These are phyloP conservation scores for Sutorius eximius DNA, from an alignment of 1,284 basidiomycete species.

Conservation along the genomic window DNA sequence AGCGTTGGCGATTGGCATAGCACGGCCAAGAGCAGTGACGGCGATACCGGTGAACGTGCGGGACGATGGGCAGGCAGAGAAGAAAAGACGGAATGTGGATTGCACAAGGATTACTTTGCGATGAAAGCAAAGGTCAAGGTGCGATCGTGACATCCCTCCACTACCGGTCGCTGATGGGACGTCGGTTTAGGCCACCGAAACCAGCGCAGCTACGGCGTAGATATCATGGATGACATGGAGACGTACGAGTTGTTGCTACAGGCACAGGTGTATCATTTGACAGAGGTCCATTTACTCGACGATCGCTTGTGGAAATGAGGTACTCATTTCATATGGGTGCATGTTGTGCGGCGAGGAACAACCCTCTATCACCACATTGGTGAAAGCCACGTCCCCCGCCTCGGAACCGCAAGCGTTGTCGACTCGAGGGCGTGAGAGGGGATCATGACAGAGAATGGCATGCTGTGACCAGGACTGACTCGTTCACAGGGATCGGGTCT, in stretches of 20 bases:
- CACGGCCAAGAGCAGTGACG: constrained; percentile 70
- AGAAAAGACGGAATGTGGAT: constrained; percentile 93
- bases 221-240: neutral
- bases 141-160: neutral
- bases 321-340: neutral
- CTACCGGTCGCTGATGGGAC: neutral
- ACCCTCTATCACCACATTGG: neutral
- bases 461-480: too few relatives aligned
- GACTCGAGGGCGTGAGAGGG: neutral
- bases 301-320: neutral
- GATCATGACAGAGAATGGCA: neutral
- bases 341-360: neutral
- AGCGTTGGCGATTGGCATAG: constrained; percentile 98
- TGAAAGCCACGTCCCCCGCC: neutral
- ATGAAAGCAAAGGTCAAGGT: constrained; percentile 57
- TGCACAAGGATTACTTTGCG: constrained; percentile 85
- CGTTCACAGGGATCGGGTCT: neutral
- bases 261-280: neutral
- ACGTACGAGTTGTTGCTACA: neutral
- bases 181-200: constrained; percentile 1
- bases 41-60: constrained; percentile 79
- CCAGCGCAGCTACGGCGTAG: neutral
- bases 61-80: constrained; percentile 89
- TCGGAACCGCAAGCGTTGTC: neutral
- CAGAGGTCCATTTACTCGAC: neutral